These are phyloP conservation scores for Sicyos edulis DNA, from an alignment of 306 rosid genomes.

Conservation along the genomic window DNA sequence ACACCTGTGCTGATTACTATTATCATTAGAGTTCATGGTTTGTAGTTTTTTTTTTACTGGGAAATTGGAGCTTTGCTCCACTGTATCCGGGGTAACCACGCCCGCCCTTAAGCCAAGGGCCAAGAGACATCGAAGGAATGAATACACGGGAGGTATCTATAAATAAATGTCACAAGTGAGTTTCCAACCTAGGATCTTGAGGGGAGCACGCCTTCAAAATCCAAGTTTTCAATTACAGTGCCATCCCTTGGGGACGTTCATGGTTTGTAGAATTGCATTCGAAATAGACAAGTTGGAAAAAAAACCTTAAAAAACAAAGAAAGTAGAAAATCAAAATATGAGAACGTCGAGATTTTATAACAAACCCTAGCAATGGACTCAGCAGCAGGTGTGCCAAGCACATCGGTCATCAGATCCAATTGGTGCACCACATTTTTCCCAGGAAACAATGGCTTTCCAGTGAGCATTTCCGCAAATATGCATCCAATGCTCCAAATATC, in stretches of 20 bases:
- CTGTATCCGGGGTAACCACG: no score
- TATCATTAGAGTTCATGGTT: background rate
- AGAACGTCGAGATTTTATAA: conserved; percentile 24
- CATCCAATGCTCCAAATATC: conserved; percentile 99
- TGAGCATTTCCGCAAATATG: conserved; percentile 95
- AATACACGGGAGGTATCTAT: no score
- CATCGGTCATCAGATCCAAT: conserved; percentile 95
- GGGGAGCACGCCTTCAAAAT: no score
- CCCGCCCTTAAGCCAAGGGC: no score
- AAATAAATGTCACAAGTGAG: no score
- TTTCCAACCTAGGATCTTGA: no score
- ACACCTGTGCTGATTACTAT: background rate
- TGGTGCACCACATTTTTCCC: conserved; percentile 99
- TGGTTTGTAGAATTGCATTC: conserved; percentile 7
- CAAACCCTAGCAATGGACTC: conserved; percentile 85
- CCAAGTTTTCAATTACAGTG: no score
- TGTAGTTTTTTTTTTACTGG: background rate
- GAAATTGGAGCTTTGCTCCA: no score
- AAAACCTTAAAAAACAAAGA: conserved; percentile 1
- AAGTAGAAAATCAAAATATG: conserved; percentile 1
- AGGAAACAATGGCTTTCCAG: conserved; percentile 83
- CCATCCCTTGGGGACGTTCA: no score
- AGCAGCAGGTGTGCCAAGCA: conserved; percentile 86
- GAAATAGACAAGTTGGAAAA: conserved; percentile 1
- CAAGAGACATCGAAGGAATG: no score